A percentile compares a stretch with the other conserved stretches of the same genome.
phyloP scores from a whole-genome alignment of 106 monocot species.

The Dendrobium huoshanense region DNA sequence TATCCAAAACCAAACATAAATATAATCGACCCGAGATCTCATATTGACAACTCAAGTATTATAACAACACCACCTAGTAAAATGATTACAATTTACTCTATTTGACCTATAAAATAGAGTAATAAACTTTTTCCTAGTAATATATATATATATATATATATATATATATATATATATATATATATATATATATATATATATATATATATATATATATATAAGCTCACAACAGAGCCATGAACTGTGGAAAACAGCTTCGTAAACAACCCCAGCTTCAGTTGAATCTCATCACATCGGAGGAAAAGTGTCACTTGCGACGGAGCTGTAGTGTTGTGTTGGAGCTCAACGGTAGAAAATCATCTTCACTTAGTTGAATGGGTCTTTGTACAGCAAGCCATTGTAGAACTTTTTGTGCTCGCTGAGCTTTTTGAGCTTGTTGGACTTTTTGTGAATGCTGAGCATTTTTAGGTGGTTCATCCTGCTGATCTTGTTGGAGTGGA shows the following conservation, averaged over 20 bases:
- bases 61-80: too few species aligned
- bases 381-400: background rate
- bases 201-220: too few species aligned
- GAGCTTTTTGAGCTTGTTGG: background rate
- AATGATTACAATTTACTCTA: background rate
- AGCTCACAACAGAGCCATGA: background rate
- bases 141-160: too few species aligned
- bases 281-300: background rate
- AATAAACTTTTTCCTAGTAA: too few species aligned
- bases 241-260: background rate
- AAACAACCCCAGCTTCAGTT: background rate
- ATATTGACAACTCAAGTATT: too few species aligned
- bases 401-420: background rate
- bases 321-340: background rate
- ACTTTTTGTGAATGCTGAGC: too few species aligned
- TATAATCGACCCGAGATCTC: too few species aligned
- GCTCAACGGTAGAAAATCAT: background rate
- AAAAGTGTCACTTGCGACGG: background rate
- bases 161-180: too few species aligned
- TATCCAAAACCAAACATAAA: too few species aligned
- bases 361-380: background rate
- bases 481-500: too few species aligned
- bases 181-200: too few species aligned
- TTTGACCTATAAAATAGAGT: background rate
- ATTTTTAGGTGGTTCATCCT: too few species aligned